Percentiles rank a stretch among this genome's conserved stretches.
Conservation (phyloP, 1,284 basidiomycete genomes). For the Neotropicomus parvogracilis region DNA sequence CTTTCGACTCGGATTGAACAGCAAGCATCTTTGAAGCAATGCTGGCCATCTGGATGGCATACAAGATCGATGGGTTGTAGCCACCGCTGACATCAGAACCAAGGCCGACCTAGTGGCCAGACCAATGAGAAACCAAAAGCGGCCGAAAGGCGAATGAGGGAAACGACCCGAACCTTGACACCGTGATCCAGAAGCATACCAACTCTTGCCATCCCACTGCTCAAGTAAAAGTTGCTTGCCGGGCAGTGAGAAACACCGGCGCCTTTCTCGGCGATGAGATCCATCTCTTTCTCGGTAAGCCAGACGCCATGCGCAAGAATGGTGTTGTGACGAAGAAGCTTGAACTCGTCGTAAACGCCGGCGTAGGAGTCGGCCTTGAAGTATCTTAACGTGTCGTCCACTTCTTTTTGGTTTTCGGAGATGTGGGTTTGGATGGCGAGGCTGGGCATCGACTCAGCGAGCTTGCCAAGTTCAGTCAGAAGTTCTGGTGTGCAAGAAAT, state of each 20-base stretch:
- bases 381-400: constrained; percentile 60
- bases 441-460: constrained; percentile 46
- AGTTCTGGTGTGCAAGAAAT: constrained; percentile 85
- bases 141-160: not conserved
- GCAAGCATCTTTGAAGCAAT: constrained; percentile 76
- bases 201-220: constrained; percentile 79
- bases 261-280: constrained; percentile 60
- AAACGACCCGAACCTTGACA: constrained; percentile 62
- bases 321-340: constrained; percentile 76
- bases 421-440: constrained; percentile 92
- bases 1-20: constrained; percentile 32
- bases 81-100: constrained; percentile 94
- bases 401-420: constrained; percentile 80
- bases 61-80: constrained; percentile 79
- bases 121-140: constrained; percentile 7
- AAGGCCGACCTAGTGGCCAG: constrained; percentile 63
- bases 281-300: constrained; percentile 70
- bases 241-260: constrained; percentile 93
- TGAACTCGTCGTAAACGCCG: constrained; percentile 78
- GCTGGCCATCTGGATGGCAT: constrained; percentile 79
- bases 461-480: constrained; percentile 57
- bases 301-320: constrained; percentile 90
- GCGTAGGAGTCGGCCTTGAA: constrained; percentile 73
- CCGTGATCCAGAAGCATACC: constrained; percentile 78
- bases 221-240: constrained; percentile 87